Evolutionary conservation across 2,329 filamentous ascomycete species (phyloP), one percentile per base, ranked within the genome.

Genomic region (Botryotinia globosa): DNA sequence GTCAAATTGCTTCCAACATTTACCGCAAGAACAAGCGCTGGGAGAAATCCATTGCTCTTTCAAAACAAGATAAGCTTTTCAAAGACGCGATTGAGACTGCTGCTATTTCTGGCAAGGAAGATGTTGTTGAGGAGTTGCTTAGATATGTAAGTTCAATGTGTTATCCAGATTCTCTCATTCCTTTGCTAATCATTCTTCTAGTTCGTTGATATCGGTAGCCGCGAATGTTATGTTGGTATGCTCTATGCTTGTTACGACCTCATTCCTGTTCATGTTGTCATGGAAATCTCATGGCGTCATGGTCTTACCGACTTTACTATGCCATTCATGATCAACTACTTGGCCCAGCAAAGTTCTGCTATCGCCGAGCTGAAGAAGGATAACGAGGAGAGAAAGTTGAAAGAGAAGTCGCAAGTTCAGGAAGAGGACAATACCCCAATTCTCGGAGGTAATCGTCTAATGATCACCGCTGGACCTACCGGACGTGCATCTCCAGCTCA

Each of bases 1-100:
- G 96, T 80, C 96, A 99, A 84, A 97, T 99, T 80, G 96, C 96
- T 7, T 94, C 97, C 77, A 97, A 88, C 84, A 99, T 99, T 83
- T 99, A 98, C 86, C 94, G 97, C 82, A 99, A 98, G 89, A 98
- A 97, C 87, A 98, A 98, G 91, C 90, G 96, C 76, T 99, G 97
- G 97, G 95, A 98, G 85, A 98, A 98, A 86, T 98, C 94, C 6
- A 99, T 99, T 82, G 90, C 94, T 48, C 86, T 99, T 64, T 98
- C 95, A 25, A 99, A 99, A 88, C 95, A 99, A 83, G 96, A 99
- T 86, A 98, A 98, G 88, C 87, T 99, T 25, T 99, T 96, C 91
- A 98, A 98, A 87, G 96, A 99, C 84, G 96, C 97, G 39, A 98
- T 99, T 76, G 96, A 99, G 87, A 99, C 96, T 22, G 90, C 97